Evolutionary conservation across 2,329 filamentous ascomycete species (phyloP).

Genomic region (Exophiala oligosperma): DNA sequence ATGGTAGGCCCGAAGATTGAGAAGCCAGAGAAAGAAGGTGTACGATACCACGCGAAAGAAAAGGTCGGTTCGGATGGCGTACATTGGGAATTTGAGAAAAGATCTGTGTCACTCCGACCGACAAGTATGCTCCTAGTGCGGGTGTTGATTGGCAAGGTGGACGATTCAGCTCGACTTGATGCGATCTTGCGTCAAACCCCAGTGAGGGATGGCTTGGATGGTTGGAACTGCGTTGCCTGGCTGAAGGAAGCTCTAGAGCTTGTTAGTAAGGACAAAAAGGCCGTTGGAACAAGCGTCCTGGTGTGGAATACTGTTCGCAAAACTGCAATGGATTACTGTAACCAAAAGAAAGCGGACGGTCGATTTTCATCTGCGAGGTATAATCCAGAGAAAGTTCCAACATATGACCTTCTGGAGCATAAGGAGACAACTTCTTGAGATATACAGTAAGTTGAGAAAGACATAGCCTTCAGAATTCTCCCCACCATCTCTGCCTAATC

Average conservation of each 20-base stretch:
- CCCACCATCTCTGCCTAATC: conserved; percentile 8
- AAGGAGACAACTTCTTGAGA: conserved; percentile 26
- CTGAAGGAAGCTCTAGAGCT: conserved; percentile 42
- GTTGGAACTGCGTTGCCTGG: conserved; percentile 49
- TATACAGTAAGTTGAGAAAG: conserved; percentile 5
- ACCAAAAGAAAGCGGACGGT: conserved; percentile 41
- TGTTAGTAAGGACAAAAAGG: conserved; percentile 33
- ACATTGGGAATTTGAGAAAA: conserved; percentile 35
- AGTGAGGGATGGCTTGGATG: conserved; percentile 32
- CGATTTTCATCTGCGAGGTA: conserved; percentile 41
- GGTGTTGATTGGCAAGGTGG: conserved; percentile 37
- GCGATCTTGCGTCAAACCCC: conserved; percentile 35
- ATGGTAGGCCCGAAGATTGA: conserved; percentile 42
- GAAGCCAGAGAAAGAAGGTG: conserved; percentile 21
- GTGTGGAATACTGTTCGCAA: conserved; percentile 40
- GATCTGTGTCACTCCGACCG: conserved; percentile 22
- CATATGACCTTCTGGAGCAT: conserved; percentile 38
- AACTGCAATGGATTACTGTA: conserved; percentile 41
- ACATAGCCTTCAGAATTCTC: background rate
- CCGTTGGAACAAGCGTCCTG: conserved; percentile 34
- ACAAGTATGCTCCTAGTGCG: conserved; percentile 35
- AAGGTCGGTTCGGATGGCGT: conserved; percentile 9
- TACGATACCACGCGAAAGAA: conserved; percentile 39
- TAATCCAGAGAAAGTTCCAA: conserved; percentile 35
- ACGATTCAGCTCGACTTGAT: conserved; percentile 30